Evolutionary conservation across 2,329 filamentous ascomycete species (phyloP).

Genomic region (Stachybotrys echinatus): DNA sequence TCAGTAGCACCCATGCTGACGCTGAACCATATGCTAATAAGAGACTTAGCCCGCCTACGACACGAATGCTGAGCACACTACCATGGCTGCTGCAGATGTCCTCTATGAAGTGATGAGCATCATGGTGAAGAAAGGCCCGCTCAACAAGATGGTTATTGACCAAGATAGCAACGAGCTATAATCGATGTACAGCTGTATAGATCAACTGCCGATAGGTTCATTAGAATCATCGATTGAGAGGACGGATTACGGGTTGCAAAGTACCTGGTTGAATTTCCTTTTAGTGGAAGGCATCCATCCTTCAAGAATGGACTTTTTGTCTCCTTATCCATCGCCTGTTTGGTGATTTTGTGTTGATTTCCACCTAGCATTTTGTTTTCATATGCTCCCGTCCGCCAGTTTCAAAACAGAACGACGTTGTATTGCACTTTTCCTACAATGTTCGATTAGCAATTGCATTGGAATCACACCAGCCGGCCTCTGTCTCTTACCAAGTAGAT

Average conservation of each 20-base stretch:
- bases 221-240: too few species aligned
- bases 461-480: not conserved
- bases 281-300: too few species aligned
- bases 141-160: constrained; percentile 41
- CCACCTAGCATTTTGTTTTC: too few species aligned
- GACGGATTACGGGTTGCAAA: too few species aligned
- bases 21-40: not conserved
- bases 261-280: too few species aligned
- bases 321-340: too few species aligned
- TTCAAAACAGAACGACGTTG: constrained; percentile 20
- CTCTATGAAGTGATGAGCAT: constrained; percentile 76
- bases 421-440: constrained; percentile 16
- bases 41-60: constrained; percentile 56
- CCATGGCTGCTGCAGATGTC: constrained; percentile 67
- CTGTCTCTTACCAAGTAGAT: constrained; percentile 13
- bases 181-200: too few species aligned
- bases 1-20: constrained; percentile 8
- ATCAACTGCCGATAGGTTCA: too few species aligned
- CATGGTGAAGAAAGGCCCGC: constrained; percentile 74
- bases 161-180: constrained; percentile 8
- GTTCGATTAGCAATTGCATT: not conserved
- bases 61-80: constrained; percentile 66
- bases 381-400: too few species aligned
- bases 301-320: too few species aligned
- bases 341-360: too few species aligned